These are phyloP conservation scores for Neurospora tetrasperma DNA, from an alignment of 495 filamentous ascomycete species.

Conservation along the genomic window DNA sequence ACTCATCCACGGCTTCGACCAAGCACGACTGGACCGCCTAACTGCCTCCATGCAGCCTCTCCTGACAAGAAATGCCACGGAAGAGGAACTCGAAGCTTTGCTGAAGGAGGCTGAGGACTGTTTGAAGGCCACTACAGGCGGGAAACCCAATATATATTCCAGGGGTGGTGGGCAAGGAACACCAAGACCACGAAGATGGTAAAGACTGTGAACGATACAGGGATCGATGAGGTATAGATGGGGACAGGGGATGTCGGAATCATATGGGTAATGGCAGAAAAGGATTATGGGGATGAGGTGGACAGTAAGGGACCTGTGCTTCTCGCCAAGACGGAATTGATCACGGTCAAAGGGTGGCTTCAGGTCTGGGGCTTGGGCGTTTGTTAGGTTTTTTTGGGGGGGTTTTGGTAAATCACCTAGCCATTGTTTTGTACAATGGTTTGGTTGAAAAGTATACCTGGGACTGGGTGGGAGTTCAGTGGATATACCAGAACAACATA, in stretches of 20 bases:
- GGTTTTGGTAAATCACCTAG: background rate
- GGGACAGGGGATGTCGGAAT: background rate
- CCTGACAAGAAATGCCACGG: background rate
- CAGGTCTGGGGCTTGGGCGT: background rate
- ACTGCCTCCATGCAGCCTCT: constrained; percentile 5
- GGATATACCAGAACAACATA: background rate
- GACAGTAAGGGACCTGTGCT: background rate
- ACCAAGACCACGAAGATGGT: background rate
- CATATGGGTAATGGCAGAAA: background rate
- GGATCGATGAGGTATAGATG: background rate
- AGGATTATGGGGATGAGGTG: background rate
- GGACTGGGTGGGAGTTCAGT: background rate
- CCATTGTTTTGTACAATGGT: background rate
- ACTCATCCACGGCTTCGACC: background rate
- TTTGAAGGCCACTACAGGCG: background rate
- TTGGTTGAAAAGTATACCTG: background rate
- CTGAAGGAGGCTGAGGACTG: background rate
- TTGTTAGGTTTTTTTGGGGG: background rate
- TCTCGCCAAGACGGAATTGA: background rate
- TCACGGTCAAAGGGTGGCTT: background rate
- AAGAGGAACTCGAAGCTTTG: constrained; percentile 1
- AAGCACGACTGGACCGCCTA: background rate
- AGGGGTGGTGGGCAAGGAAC: background rate
- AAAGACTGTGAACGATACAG: background rate
- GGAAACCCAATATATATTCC: background rate